phyloP scores from a whole-genome alignment of 352 stramenopile species.

The Globisporangium lucens region DNA sequence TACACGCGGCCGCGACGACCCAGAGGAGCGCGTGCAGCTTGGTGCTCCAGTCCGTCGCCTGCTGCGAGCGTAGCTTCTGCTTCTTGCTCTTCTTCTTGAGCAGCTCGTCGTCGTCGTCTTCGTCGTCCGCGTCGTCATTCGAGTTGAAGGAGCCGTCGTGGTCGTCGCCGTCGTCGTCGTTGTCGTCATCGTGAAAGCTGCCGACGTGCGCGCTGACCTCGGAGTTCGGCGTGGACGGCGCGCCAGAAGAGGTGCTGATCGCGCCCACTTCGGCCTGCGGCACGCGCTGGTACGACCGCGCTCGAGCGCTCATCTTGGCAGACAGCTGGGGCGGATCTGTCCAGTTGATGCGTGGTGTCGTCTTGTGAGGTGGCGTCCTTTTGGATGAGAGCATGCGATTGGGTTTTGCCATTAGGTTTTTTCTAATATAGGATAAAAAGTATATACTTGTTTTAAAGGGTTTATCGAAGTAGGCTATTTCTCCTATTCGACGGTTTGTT shows the following conservation, averaged over 20 bases:
- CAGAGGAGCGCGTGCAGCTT: slow-evolving; percentile 76
- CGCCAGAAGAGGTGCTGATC: not conserved
- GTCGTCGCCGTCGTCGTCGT: slow-evolving; percentile 29
- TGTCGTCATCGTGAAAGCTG: slow-evolving; percentile 35
- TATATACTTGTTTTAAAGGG: too few relatives aligned
- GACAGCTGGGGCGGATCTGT: too few relatives aligned
- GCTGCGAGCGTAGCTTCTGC: slow-evolving; percentile 33
- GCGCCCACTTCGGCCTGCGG: slow-evolving; percentile 30
- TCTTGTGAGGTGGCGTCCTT: too few relatives aligned
- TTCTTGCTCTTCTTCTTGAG: slow-evolving; percentile 24
- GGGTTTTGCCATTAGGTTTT: too few relatives aligned
- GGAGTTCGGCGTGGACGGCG: slow-evolving; percentile 10
- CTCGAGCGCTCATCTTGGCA: slow-evolving; percentile 13
- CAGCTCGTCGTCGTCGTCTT: slow-evolving; percentile 33
- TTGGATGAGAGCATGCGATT: too few relatives aligned
- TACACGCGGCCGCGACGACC: slow-evolving; percentile 45
- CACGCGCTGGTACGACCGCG: slow-evolving; percentile 46
- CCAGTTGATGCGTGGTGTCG: too few relatives aligned
- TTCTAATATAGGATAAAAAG: too few relatives aligned
- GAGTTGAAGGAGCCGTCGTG: slow-evolving; percentile 21
- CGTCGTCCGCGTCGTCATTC: slow-evolving; percentile 20
- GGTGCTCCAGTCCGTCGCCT: slow-evolving; percentile 59
- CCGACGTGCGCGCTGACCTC: slow-evolving; percentile 21
- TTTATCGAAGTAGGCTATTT: too few relatives aligned
- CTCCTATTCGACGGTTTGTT: too few relatives aligned